A percentile compares a stretch with the other conserved stretches of the same genome.
Evolutionary conservation across 345 rosid species (phyloP).

Genomic region (Eucalyptus shirleyi): DNA sequence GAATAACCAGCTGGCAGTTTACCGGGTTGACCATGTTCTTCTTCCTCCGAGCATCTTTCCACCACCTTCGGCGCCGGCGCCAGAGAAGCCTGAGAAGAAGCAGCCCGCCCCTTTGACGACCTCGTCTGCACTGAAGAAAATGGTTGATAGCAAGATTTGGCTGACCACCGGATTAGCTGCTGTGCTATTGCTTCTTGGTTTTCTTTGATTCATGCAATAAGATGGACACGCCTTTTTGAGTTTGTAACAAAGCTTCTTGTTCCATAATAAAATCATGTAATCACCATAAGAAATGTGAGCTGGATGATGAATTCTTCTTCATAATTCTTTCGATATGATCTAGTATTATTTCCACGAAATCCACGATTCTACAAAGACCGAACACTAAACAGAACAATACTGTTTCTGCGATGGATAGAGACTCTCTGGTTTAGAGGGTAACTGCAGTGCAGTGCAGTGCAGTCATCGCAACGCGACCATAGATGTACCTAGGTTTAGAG

Average conservation of each 20-base stretch:
- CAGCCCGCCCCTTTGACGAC: neutral
- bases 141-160: neutral
- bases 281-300: neutral
- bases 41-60: constrained; percentile 4
- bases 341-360: neutral
- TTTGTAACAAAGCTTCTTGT: neutral
- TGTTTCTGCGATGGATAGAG: neutral
- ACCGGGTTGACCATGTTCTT: neutral
- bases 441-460: neutral
- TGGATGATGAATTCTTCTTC: neutral
- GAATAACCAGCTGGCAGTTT: neutral
- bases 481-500: neutral
- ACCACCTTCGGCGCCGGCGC: neutral
- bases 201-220: neutral
- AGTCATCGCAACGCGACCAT: neutral
- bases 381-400: neutral
- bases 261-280: neutral
- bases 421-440: neutral
- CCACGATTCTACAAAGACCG: neutral
- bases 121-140: neutral
- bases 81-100: neutral
- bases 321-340: neutral
- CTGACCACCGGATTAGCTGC: neutral
- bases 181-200: neutral
- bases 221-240: neutral